phyloP scores from a whole-genome alignment of 768 basidiomycete species.

The Rickenella mellea region DNA sequence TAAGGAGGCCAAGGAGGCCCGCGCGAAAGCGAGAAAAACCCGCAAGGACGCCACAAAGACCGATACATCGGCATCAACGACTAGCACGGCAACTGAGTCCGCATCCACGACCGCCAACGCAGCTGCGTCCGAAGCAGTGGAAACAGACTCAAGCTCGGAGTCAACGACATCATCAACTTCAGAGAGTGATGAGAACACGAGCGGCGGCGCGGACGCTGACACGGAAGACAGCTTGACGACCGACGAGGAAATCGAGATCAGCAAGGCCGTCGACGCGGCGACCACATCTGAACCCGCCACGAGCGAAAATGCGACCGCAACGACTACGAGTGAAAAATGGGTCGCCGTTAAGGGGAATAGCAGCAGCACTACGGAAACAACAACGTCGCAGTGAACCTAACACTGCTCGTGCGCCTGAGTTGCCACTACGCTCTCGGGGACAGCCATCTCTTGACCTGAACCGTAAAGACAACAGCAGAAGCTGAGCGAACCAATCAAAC shows the following conservation, averaged over 20 bases:
- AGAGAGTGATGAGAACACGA: conserved; percentile 51
- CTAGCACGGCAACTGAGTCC: neutral
- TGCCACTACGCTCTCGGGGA: neutral
- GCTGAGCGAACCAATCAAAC: too few relatives aligned
- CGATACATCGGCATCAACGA: conserved; percentile 1
- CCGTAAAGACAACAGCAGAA: too few relatives aligned
- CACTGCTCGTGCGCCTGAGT: too few relatives aligned
- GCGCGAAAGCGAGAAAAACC: conserved; percentile 45
- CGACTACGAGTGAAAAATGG: conserved; percentile 54
- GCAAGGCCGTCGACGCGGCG: conserved; percentile 12
- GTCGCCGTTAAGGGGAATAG: conserved; percentile 56
- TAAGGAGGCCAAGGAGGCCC: conserved; percentile 32
- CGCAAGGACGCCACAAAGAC: conserved; percentile 18
- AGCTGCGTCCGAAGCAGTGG: neutral
- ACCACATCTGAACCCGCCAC: conserved; percentile 9
- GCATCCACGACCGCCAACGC: conserved; percentile 19
- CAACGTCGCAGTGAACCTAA: too few relatives aligned
- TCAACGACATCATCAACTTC: conserved; percentile 32
- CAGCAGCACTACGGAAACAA: conserved; percentile 3
- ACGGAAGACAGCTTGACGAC: conserved; percentile 70
- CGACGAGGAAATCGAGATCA: conserved; percentile 52
- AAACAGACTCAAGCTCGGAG: neutral
- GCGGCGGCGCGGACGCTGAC: conserved; percentile 58
- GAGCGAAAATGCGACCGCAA: conserved; percentile 17
- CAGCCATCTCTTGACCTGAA: too few relatives aligned